Evolutionary conservation across 352 stramenopile genomes (phyloP), one percentile per base, ranked within the genome.

Genomic region (Stramenopiles sp.): DNA sequence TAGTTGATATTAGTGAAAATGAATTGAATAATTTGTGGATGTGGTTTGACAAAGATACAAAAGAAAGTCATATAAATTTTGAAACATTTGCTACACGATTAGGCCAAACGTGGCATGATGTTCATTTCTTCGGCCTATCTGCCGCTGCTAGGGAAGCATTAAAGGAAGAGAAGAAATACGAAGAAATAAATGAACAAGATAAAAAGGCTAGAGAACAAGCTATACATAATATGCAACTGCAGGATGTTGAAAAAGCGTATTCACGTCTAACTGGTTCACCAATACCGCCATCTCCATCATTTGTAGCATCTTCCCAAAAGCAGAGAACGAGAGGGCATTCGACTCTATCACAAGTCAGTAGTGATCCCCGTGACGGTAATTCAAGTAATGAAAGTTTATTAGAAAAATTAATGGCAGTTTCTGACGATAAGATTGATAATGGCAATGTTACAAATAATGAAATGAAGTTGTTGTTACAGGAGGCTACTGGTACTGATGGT

Each of bases 161-260:
- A 33, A 33, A 76, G 13, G 31, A 31, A 7, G 65, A 76, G 13
- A 20, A 31, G 31, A 76, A 76, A 33, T 76, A 76, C 13, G 30
- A 4, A 33, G 65, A 76, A 33, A 76, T 76, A 13, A 20, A 76
- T 13, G 65, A 76, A 20, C 65, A 76, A 13, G 65, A 76, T 20
- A 76, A 76, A 76, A 33, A 31, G 13, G 65, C 65, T 33, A 76
- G 31, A 20, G 30, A 76, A 31, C 4, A 13, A 20, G 65, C 65
- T 20, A 33, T 76, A 13, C 31, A 33, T 7, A 20, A 76, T 76
- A 20, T 20, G 13, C 65, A 76, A 76, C 65, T 76, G 4, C 30
- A 76, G 13, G 65, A 76, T 76, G 65, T 76, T 33, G 31, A 4
- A 33, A 76, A 4, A 76, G 65, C 65, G 13, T 76, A 76, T 33